Conservation (phyloP, 257 asterid species). For the Fraxinus cuspidata region DNA sequence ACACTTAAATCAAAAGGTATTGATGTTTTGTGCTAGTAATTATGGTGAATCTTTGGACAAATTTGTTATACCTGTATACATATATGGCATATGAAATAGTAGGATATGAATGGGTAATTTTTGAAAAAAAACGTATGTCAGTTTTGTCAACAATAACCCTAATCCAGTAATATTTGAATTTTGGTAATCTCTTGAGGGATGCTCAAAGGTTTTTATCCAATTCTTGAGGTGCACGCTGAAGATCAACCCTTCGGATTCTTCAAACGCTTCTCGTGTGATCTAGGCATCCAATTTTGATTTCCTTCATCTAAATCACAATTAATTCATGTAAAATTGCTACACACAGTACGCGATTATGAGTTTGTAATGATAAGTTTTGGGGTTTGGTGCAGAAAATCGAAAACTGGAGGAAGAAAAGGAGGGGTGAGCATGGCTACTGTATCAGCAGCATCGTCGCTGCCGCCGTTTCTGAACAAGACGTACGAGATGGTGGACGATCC, state of each 20-base stretch:
- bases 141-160: not conserved
- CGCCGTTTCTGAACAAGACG: slow-evolving; percentile 25
- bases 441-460: not conserved
- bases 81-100: too few relatives aligned
- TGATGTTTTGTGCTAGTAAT: too few relatives aligned
- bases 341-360: not conserved
- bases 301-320: not conserved
- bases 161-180: not conserved
- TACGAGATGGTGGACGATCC: slow-evolving; percentile 29
- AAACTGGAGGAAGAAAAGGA: not conserved
- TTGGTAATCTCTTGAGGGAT: not conserved
- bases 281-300: not conserved
- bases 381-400: not conserved
- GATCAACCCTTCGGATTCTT: not conserved
- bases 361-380: not conserved
- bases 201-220: not conserved
- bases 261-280: not conserved
- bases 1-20: too few relatives aligned
- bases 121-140: too few relatives aligned
- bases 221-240: not conserved
- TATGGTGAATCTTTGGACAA: too few relatives aligned
- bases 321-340: not conserved
- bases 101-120: too few relatives aligned
- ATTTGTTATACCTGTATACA: too few relatives aligned
- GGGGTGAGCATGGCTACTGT: not conserved